Base-by-base conservation (phyloP, 164 flowering plant species). In the Liquidambar formosana region DNA sequence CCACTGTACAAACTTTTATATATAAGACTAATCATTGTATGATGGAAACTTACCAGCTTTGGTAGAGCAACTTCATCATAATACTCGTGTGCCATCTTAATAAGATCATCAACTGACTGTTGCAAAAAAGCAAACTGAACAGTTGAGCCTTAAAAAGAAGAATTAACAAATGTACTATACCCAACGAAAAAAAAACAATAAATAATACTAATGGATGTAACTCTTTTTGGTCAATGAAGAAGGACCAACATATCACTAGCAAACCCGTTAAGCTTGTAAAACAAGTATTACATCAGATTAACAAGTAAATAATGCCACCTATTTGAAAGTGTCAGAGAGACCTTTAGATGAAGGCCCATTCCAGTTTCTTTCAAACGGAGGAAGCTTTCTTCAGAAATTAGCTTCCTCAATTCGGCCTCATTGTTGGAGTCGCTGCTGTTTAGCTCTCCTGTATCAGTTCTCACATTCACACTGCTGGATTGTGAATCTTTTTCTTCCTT, bases 61-160 rank as follows among this genome's bases (percentile, higher is more conserved):
- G 96, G 97, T 69, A 94, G 68, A 64, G 98, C 97, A 78, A 88
- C 76, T 70, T 90, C 97, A 73, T 92, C 90, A 77, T 94, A 94
- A 67, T 86, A 87, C 72, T 77, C 81, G 73, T 81, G 75, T 3
- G 87, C 94, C 92, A 87, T 77, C 66, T 75, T 72, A 26, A 83
- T 69, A 58, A 94, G 94, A 78, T 94, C 94, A 65, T 85, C 88
- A 49, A 68, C 72, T 25, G 98, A 79, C 98, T 93, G 89, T 74
- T 51, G 63, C 64, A 85, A 53, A 45, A 65, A 69, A 62, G 10
- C 41, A 33, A 33, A 33, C 41, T 2, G 6, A 2, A 33, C 41
- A 33, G 41, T 33, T 6, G n/a, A 33, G 41, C 6, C 41, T 33
- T 33, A 33, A 33, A 33, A 6, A 33, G 41, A 33, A 33, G 41